Evolutionary conservation across 495 filamentous ascomycete genomes (phyloP), one percentile per base, ranked within the genome.

Genomic region (Penicillium turbatum): DNA sequence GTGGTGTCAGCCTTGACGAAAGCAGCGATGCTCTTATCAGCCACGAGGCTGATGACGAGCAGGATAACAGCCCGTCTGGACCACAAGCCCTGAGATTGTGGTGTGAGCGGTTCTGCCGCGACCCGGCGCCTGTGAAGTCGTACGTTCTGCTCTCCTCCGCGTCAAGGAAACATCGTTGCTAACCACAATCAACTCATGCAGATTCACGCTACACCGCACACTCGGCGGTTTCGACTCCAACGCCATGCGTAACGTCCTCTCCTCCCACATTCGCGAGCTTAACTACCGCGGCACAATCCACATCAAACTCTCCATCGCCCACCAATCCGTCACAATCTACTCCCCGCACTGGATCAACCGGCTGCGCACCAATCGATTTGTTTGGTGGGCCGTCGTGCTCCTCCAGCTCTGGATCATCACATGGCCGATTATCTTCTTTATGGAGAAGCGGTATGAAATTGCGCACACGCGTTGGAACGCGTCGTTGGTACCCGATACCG

Each of bases 301-400:
- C 37, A 57, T 73, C 45, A 42, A 30, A 0, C 54, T 63, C 3
- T 38, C 48, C 1, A 48, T 64, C 30, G 57, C 62, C 19, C 62
- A 74, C 54, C 35, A 56, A 17, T 61, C 59, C 2, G 54, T 76
- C 31, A 71, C 66, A 15, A 50, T 78, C 32, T 76, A 75, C 55
- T 78, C 75, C 2, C 72, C 74, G 15, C 75, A 77, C 49, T 76
- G 72, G 72, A 71, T 77, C 51, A 78, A 78, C 57, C 66, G 54
- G 0, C 53, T 71, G 2, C 70, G 74, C 26, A 60, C 63, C 1
- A 75, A 75, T 42, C 24, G 21, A n/a, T 70, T 55, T 42, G 58
- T 73, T 3, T 74, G 63, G 56, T 77, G 66, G 66, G 13, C 36
- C 11, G 64, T 67, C 29, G 62, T 77, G 27, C 58, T 78, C 34